A percentile compares a stretch with the other conserved stretches of the same genome.
Evolutionary conservation across 345 rosid species (phyloP).

Genomic region (Excoecaria cochinchinensis): DNA sequence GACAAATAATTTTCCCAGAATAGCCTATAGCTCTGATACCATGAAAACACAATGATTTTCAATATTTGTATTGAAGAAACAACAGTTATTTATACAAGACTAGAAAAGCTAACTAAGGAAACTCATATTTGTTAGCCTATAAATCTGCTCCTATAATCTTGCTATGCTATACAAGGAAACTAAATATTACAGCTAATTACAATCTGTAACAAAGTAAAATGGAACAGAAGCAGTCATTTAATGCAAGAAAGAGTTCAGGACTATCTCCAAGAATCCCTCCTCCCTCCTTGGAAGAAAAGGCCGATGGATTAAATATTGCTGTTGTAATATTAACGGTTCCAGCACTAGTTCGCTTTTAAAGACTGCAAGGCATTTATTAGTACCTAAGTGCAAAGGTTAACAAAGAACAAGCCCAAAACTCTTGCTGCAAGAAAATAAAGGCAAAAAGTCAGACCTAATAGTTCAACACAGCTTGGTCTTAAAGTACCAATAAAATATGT

Average conservation of each 20-base stretch:
- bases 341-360: neutral
- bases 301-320: neutral
- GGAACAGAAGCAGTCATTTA: neutral
- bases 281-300: neutral
- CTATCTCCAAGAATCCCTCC: neutral
- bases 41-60: too few species aligned
- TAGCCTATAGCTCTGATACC: too few species aligned
- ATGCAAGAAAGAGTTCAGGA: neutral
- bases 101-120: too few species aligned
- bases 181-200: too few species aligned
- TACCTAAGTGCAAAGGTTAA: neutral
- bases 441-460: neutral
- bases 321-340: neutral
- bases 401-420: slow-evolving; percentile 1
- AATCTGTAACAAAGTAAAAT: too few species aligned
- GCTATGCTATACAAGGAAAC: too few species aligned
- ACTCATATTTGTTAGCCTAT: too few species aligned
- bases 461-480: neutral
- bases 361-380: neutral
- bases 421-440: neutral
- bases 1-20: too few species aligned
- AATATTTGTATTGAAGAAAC: too few species aligned
- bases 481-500: neutral
- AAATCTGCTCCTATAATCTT: too few species aligned
- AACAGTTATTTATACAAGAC: too few species aligned